Evolutionary conservation across 306 rosid genomes (phyloP), one percentile per base, ranked within the genome.

Genomic region (Ammopiptanthus mongolicus): DNA sequence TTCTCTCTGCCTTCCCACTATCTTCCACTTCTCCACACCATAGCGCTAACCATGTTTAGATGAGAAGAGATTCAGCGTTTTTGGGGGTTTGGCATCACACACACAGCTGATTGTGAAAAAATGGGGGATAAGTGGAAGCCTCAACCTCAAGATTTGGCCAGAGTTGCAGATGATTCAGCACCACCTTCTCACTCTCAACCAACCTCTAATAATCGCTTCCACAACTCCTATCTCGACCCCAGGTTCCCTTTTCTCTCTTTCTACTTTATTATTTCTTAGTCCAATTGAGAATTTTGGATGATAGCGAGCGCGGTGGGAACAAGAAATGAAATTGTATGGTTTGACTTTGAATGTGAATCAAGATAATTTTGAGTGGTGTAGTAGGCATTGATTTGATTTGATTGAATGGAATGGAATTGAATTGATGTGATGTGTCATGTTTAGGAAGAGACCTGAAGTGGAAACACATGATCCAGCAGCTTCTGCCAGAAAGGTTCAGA

Each of bases 401-500:
- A n/a, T n/a, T n/a, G n/a, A n/a, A n/a, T n/a, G n/a, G n/a, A n/a
- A n/a, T n/a, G n/a, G n/a, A n/a, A n/a, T n/a, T n/a, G n/a, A n/a
- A n/a, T n/a, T 33, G 37, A 6, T 4, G 37, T 33, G 37, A 33
- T 33, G 37, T 33, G 37, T 29, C 4, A 1, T 29, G 67, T 58
- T 31, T 67, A 91, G 92, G 81, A 84, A 88, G 80, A 83, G 79
- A 77, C 65, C 53, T 65, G 93, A 84, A 73, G 78, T n/a, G 39
- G 95, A 84, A 72, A 71, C 29, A 39, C 72, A 87, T 69, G 95
- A 88, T 85, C 86, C 95, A n/a, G 44, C 95, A n/a, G 44, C 75
- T 67, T 81, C 83, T 21, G 87, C 90, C 8, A 85, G 91, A 46
- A 95, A 88, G 73, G 85, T 87, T 78, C 96, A 90, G 60, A 95